Evolutionary conservation across 305 asterid species (phyloP).

Genomic region (Galium porrigens): DNA sequence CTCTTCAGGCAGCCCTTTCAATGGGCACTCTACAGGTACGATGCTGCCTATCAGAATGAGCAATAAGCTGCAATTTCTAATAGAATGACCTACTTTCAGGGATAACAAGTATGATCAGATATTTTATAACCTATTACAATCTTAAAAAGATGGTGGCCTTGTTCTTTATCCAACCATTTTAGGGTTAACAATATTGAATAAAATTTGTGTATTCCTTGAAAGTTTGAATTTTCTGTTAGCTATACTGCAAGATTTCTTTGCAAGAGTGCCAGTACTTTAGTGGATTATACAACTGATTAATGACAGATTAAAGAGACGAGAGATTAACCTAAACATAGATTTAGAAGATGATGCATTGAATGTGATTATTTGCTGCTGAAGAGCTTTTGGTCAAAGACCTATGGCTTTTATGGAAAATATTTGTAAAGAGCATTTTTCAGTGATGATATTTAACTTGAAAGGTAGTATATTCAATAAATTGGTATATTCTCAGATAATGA

Average conservation of each 20-base stretch:
- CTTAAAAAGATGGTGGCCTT: not conserved
- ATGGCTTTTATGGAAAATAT: not conserved
- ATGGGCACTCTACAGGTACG: conserved; percentile 71
- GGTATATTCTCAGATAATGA: not conserved
- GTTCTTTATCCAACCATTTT: no score
- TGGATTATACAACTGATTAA: not conserved
- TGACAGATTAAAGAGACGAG: not conserved
- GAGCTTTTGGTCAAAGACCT: not conserved
- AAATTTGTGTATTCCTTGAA: not conserved
- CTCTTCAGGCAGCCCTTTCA: conserved; percentile 95
- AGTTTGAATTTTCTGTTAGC: not conserved
- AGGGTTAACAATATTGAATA: not conserved
- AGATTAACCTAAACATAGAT: not conserved
- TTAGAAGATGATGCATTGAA: not conserved
- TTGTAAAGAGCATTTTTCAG: not conserved
- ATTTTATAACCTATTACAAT: not conserved
- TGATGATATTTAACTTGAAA: not conserved
- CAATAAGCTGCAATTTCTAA: not conserved
- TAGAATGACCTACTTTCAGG: not conserved
- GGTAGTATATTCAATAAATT: not conserved
- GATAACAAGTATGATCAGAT: not conserved
- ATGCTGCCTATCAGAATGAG: not conserved
- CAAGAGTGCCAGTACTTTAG: not conserved
- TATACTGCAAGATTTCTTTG: not conserved
- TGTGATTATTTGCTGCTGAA: not conserved